Evolutionary conservation across 257 asterid species (phyloP).

Genomic region (Rauvolfia tetraphylla): DNA sequence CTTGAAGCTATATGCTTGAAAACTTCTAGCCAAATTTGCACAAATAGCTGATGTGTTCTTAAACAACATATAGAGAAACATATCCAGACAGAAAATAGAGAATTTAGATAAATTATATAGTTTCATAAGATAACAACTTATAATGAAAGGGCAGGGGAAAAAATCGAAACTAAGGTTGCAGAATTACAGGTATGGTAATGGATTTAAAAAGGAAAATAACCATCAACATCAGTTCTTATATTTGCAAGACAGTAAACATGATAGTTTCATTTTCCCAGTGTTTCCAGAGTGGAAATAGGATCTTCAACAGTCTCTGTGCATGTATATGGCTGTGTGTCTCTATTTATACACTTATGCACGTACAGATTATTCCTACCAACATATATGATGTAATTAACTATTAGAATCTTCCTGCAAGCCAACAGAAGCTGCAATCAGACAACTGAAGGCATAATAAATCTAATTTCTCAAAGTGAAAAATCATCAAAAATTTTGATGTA

Average conservation of each 20-base stretch:
- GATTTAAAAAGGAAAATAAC: not conserved
- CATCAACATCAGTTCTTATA: not conserved
- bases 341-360: not conserved
- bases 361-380: not conserved
- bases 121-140: not conserved
- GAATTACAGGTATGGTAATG: not conserved
- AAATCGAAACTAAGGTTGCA: not conserved
- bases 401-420: not conserved
- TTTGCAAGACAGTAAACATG: not conserved
- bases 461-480: not conserved
- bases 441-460: not conserved
- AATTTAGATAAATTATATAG: not conserved
- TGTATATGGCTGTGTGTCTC: not conserved
- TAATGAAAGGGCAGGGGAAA: not conserved
- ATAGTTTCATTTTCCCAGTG: not conserved
- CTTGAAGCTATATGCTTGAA: not conserved
- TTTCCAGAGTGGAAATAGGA: not conserved
- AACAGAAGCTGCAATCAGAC: not conserved
- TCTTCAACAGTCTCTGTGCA: not conserved
- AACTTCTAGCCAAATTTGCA: not conserved
- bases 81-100: not conserved
- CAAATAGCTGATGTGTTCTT: not conserved
- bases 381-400: not conserved
- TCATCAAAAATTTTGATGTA: not conserved
- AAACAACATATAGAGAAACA: not conserved